Evolutionary conservation across 108 stramenopile species (phyloP).

Genomic region (Cyclotella kingstonii): DNA sequence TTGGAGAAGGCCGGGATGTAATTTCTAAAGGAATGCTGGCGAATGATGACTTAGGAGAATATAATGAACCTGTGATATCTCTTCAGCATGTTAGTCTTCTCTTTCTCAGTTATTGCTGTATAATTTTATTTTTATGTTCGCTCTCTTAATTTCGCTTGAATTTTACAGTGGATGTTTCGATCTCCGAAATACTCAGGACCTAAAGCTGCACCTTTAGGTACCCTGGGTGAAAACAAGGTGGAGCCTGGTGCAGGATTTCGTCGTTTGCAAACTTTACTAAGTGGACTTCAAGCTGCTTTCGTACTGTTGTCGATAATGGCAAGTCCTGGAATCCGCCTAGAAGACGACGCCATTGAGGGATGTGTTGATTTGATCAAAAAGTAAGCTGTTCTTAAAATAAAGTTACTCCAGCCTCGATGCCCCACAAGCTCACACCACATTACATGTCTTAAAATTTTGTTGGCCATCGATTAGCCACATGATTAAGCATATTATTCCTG

Average conservation of each 20-base stretch:
- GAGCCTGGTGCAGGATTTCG: slow-evolving; percentile 45
- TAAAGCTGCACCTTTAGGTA: slow-evolving; percentile 29
- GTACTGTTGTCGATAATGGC: slow-evolving; percentile 78
- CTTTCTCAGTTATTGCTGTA: neutral
- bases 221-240: slow-evolving; percentile 30
- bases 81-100: slow-evolving; percentile 29
- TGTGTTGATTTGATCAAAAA: slow-evolving; percentile 73
- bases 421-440: neutral
- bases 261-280: slow-evolving; percentile 35
- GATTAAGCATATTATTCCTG: slow-evolving; percentile 66
- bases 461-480: slow-evolving; percentile 36
- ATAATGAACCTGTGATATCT: slow-evolving; percentile 18
- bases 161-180: slow-evolving; percentile 46
- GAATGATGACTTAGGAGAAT: neutral
- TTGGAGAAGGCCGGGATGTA: slow-evolving; percentile 46
- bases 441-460: neutral
- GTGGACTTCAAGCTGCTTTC: slow-evolving; percentile 70
- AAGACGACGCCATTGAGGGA: slow-evolving; percentile 83
- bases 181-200: slow-evolving; percentile 34
- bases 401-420: neutral
- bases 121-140: neutral
- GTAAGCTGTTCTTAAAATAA: neutral
- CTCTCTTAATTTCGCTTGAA: no score
- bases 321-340: slow-evolving; percentile 75
- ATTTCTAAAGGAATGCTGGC: slow-evolving; percentile 19